Conservation (phyloP, 345 rosid genomes). For the Syzygium aqueum region DNA sequence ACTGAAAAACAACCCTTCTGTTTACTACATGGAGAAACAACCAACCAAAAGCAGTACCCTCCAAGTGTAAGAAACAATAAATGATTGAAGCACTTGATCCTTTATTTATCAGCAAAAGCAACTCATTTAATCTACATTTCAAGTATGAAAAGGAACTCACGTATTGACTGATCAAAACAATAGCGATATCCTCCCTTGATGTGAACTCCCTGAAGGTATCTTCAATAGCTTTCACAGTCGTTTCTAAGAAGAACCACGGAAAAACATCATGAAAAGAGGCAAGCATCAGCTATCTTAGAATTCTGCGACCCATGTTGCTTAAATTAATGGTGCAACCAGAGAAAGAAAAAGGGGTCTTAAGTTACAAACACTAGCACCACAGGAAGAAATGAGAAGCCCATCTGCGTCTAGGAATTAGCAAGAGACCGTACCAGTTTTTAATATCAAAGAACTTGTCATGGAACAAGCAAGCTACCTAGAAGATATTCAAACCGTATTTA, state of each 20-base stretch:
- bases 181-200: constrained; percentile 64
- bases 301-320: neutral
- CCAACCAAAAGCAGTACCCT: neutral
- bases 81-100: neutral
- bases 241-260: constrained; percentile 27
- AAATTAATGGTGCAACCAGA: neutral
- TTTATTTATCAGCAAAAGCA: neutral
- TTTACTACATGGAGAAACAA: neutral
- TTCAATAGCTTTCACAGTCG: constrained; percentile 72
- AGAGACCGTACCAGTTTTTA: neutral
- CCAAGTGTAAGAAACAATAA: neutral
- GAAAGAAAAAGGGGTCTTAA: neutral
- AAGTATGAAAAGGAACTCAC: constrained; percentile 33
- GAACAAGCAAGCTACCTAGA: neutral
- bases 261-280: neutral
- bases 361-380: neutral
- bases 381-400: neutral
- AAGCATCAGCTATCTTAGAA: neutral
- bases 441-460: neutral
- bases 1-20: neutral
- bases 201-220: constrained; percentile 82
- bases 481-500: neutral
- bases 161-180: constrained; percentile 71
- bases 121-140: neutral
- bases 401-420: neutral